Base-by-base conservation (phyloP, 805 yeast genomes). In the Candida nemodendra region DNA sequence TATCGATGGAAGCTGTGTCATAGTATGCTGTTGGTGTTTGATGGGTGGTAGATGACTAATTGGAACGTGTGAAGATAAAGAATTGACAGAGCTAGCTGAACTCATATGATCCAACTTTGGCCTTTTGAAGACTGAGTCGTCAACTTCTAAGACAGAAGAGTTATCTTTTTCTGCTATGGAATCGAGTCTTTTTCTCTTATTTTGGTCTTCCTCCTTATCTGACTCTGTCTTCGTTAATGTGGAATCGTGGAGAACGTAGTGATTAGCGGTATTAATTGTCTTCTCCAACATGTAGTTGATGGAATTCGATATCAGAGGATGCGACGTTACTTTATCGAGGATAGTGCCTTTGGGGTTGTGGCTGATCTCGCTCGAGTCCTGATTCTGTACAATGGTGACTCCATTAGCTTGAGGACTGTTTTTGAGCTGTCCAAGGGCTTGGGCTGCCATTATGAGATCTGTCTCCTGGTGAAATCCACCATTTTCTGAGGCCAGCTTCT, bases 241-340 rank as follows among this genome's bases (percentile, higher is more conserved):
- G 11, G 37, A 16, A 9, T 35, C 18, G 18, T 45, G 33, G 12
- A 45, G 22, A 3, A 60, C 44, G 23, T 54, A 47, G 33, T 43
- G 48, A 38, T 48, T 54, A 7, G 65, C 59, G 5, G 56, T 47
- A 27, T 51, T 45, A 13, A 61, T 59, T 1, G 64, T 64, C 32
- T 56, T 62, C 41, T 64, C 67, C 27, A 64, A 45, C 53, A 64
- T 63, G 37, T 60, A 62, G 32, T 51, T 60, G 39, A 64, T 61
- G 0, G 68, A 61, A 30, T 53, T 55, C 4, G 68, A 59, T 1
- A 64, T 64, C 5, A 64, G 36, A 2, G 69, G 69, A 42, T 63
- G 62, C 0, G 66, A 53, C 3, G 65, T 58, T 23, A 64, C 62
- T 41, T 61, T 64, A 36, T 61, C 64, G 18, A 64, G 44, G n/a